Evolutionary conservation across 1,284 basidiomycete species (phyloP), one percentile per base, ranked within the genome.

Genomic region (Trichosporon sp.): DNA sequence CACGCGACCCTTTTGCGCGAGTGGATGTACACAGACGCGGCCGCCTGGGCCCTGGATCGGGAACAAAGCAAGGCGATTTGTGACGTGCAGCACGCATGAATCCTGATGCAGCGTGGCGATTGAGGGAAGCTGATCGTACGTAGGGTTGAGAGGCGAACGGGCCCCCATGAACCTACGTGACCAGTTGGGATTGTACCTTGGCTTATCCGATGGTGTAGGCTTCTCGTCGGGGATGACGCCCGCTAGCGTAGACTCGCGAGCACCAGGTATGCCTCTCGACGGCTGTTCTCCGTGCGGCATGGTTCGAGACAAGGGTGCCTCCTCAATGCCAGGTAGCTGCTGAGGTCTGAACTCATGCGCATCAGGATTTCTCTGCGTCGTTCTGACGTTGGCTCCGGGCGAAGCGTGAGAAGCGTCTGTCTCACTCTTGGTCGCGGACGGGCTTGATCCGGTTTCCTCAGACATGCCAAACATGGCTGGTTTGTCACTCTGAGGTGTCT

Each of bases 1-100:
- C 32, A 83, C 65, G 10, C 82, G 69, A 0, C 81, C 81, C 62
- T 77, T 81, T 57, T 75, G 71, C 3, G 63, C 57, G 16, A 81
- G 58, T 0, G 80, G 72, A 65, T 82, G 81, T 1, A 81, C 74
- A 2, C 71, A 78, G 13, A 83, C 66, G n/a, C 80, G 69, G 0
- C 82, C 82, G 13, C 82, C 82, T 0, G 82, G 75, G 1, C 82
- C 82, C 11, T 80, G 73, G 23, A 83, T 74, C 3, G 82, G 82
- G 72, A 81, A 81, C 69, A 81, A 75, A 3, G 80, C 72, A 40
- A 76, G 72, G 7, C 69, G 9, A 0, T 69, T 62, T 2, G 79
- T 78, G 2, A 73, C 65, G 64, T 78, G 72, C 16, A 79, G 70
- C 21, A 83, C 70, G 31, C 73, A 69, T 5, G 78, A 76, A 60